A percentile compares a stretch with the other conserved stretches of the same genome.
Conservation (phyloP, 306 rosid genomes). For the Coriaria nepalensis region DNA sequence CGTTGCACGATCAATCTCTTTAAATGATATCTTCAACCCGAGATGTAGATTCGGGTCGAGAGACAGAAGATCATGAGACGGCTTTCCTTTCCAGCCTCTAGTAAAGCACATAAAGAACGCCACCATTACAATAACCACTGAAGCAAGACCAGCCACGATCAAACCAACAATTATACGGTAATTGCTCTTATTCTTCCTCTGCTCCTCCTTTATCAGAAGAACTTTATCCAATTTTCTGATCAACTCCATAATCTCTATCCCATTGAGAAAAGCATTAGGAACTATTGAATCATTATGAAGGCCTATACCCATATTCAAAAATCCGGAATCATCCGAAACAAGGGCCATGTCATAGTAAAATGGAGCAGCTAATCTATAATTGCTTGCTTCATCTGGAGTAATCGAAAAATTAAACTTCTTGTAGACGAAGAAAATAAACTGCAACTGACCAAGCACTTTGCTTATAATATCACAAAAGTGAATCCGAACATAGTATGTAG, state of each 20-base stretch:
- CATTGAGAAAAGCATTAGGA: slow-evolving; percentile 1
- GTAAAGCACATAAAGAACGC: background rate
- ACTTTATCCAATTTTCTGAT: slow-evolving; percentile 2
- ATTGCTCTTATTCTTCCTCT: background rate
- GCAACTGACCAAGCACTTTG: background rate
- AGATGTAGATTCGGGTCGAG: slow-evolving; percentile 4
- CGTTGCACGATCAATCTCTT: background rate
- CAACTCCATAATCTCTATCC: slow-evolving; percentile 10
- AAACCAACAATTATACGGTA: background rate
- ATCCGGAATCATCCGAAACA: slow-evolving; percentile 4
- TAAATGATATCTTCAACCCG: background rate
- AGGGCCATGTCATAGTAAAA: background rate
- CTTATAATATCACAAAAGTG: slow-evolving; percentile 4
- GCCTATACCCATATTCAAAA: background rate
- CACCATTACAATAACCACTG: background rate
- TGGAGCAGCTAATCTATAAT: background rate
- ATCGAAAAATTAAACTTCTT: background rate
- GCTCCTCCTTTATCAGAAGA: background rate
- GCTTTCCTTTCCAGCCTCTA: background rate
- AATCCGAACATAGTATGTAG: background rate
- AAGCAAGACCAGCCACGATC: background rate
- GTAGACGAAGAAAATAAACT: background rate
- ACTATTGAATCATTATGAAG: background rate
- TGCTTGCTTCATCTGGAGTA: background rate
- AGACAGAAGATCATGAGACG: background rate